phyloP scores from a whole-genome alignment of 768 basidiomycete genomes.

The Ramaria sp. region DNA sequence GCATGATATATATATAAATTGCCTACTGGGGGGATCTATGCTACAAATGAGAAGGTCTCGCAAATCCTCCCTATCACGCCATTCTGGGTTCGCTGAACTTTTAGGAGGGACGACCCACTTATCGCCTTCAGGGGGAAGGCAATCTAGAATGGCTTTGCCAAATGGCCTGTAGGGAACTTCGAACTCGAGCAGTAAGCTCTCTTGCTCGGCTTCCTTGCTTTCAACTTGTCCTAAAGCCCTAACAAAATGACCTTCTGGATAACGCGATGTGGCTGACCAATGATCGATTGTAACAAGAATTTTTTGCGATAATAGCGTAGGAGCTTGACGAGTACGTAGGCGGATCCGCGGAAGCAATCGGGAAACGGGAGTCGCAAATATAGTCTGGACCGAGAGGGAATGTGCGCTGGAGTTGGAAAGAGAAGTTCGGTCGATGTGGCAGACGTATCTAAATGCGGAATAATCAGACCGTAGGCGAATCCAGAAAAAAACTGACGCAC shows the following conservation, averaged over 20 bases:
- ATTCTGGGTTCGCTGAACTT: slow-evolving; percentile 35
- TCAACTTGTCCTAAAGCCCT: slow-evolving; percentile 84
- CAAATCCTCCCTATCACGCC: slow-evolving; percentile 83
- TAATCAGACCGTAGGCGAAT: neutral
- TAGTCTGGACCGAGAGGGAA: slow-evolving; percentile 77
- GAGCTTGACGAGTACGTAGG: slow-evolving; percentile 89
- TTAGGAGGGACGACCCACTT: slow-evolving; percentile 88
- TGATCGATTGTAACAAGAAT: slow-evolving; percentile 92
- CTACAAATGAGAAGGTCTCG: slow-evolving; percentile 82
- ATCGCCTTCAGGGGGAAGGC: slow-evolving; percentile 83
- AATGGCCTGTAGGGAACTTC: slow-evolving; percentile 96
- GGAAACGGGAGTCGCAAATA: slow-evolving; percentile 91
- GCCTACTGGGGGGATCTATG: slow-evolving; percentile 91
- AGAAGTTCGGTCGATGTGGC: slow-evolving; percentile 87
- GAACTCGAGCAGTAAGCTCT: slow-evolving; percentile 85
- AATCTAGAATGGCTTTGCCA: slow-evolving; percentile 88
- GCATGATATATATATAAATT: slow-evolving; percentile 11
- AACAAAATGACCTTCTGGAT: slow-evolving; percentile 96
- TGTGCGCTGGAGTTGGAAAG: slow-evolving; percentile 68
- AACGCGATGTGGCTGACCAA: slow-evolving; percentile 80
- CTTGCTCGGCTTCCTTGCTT: slow-evolving; percentile 93
- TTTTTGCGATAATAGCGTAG: slow-evolving; percentile 79
- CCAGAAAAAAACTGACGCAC: slow-evolving; percentile 32
- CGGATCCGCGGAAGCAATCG: slow-evolving; percentile 88
- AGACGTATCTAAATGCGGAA: slow-evolving; percentile 60